Evolutionary conservation across 2,329 filamentous ascomycete genomes (phyloP), one percentile per base, ranked within the genome.

Genomic region (Monosporascus sp.): DNA sequence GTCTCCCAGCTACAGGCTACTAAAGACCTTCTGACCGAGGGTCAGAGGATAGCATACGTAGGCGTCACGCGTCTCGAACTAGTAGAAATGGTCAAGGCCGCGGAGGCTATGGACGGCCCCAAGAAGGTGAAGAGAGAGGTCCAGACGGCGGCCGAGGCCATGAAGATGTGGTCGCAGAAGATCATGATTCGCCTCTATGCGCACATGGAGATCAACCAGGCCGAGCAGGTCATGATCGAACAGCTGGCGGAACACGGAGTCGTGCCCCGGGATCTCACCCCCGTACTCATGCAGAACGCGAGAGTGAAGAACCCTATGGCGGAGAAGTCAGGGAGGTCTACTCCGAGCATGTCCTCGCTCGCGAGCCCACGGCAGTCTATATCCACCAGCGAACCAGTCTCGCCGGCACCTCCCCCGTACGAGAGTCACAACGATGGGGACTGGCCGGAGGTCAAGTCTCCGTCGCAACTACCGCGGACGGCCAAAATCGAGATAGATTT

Each of bases 141-240:
- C 11, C 78, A 82, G 31, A 74, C 87, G 56, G 83, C 88, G 0
- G 75, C 85, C 11, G 94, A 97, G 69, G 82, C 86, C 37, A 87
- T 89, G 74, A 88, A 88, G 70, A 97, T 97, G 88, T 99, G 93
- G 93, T 86, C 89, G 53, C 94, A 99, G 70, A 95, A 95, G 74
- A 96, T 96, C 81, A 99, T 99, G 92, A 85, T 97, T 55, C 85
- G 93, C 24, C 70, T 99, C 14, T 99, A 97, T 69, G 77, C 84
- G 14, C 94, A 99, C 71, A 99, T 99, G 94, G 94, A 99, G 55
- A 95, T 99, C 64, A 91, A 86, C 65, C 78, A 87, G 22, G 86
- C 83, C 15, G 94, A 99, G 72, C 94, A 99, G 75, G 78, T 99
- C 69, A 99, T 99, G 94, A 97, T 99, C 61, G 94, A 99, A 73